phyloP scores from a whole-genome alignment of 768 basidiomycete species.

The Calvatia gigantea region DNA sequence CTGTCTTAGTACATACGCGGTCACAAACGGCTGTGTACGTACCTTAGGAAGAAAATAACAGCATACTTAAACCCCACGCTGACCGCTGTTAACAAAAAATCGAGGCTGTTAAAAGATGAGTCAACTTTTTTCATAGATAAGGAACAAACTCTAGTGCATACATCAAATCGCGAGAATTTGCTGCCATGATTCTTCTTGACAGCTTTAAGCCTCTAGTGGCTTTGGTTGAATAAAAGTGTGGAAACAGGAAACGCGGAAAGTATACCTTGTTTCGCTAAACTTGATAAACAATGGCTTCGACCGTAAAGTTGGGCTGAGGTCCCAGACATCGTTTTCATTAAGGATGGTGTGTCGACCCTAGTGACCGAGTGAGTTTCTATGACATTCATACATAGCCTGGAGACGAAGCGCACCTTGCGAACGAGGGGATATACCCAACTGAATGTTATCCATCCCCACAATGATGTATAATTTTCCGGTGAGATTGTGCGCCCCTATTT shows the following conservation, averaged over 20 bases:
- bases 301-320: slow-evolving; percentile 63
- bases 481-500: slow-evolving; percentile 48
- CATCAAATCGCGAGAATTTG: slow-evolving; percentile 47
- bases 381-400: not conserved
- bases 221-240: not conserved
- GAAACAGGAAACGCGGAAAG: slow-evolving; percentile 1
- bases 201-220: slow-evolving; percentile 34
- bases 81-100: slow-evolving; percentile 63
- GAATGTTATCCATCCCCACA: slow-evolving; percentile 72
- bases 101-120: slow-evolving; percentile 37
- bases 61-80: slow-evolving; percentile 77
- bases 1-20: not conserved
- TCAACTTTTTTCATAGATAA: not conserved
- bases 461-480: slow-evolving; percentile 73
- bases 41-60: slow-evolving; percentile 84
- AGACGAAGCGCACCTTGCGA: slow-evolving; percentile 33
- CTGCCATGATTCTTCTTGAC: slow-evolving; percentile 37
- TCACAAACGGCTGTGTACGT: slow-evolving; percentile 15
- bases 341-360: slow-evolving; percentile 53
- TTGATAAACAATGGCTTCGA: slow-evolving; percentile 62
- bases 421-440: slow-evolving; percentile 69
- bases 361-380: not conserved
- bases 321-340: slow-evolving; percentile 70
- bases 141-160: slow-evolving; percentile 17
- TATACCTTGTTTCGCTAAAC: slow-evolving; percentile 38